phyloP scores from a whole-genome alignment of 1,284 basidiomycete species.

The Phellopilus nigrolimitatus region DNA sequence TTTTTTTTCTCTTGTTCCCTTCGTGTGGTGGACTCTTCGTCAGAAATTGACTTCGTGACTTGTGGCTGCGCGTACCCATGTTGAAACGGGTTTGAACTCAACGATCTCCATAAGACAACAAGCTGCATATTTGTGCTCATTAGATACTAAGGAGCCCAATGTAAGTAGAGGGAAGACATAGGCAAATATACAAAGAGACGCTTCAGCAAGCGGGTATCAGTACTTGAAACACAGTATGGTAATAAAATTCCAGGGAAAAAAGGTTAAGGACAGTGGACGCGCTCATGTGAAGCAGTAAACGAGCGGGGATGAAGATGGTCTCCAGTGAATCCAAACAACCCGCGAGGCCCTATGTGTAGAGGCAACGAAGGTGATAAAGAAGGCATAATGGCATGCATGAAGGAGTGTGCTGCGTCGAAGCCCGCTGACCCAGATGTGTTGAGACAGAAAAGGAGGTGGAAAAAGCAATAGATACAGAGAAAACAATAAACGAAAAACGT shows the following conservation, averaged over 20 bases:
- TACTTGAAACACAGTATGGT: conserved; percentile 16
- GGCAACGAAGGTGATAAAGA: conserved; percentile 23
- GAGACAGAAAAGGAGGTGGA: conserved; percentile 10
- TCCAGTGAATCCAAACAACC: not conserved
- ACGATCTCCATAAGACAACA: too few species aligned
- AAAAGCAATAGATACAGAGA: conserved; percentile 20
- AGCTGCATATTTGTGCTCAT: conserved; percentile 9
- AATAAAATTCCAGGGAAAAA: conserved; percentile 10
- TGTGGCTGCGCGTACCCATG: too few species aligned
- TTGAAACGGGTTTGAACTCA: too few species aligned
- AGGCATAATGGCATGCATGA: conserved; percentile 25
- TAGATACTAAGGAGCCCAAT: conserved; percentile 5
- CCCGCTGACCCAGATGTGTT: conserved; percentile 11
- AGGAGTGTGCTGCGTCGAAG: conserved; percentile 15
- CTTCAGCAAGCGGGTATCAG: conserved; percentile 18
- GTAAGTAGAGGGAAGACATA: conserved; percentile 15
- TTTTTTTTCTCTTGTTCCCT: too few species aligned
- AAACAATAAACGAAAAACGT: conserved; percentile 16
- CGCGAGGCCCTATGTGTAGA: not conserved
- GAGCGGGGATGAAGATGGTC: not conserved
- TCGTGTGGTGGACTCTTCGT: too few species aligned
- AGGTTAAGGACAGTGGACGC: conserved; percentile 11
- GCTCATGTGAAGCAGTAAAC: not conserved
- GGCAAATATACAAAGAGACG: conserved; percentile 17
- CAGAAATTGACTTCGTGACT: too few species aligned